Conservation (phyloP, 177 flowering plant genomes). For the Tripterygium wilfordii region DNA sequence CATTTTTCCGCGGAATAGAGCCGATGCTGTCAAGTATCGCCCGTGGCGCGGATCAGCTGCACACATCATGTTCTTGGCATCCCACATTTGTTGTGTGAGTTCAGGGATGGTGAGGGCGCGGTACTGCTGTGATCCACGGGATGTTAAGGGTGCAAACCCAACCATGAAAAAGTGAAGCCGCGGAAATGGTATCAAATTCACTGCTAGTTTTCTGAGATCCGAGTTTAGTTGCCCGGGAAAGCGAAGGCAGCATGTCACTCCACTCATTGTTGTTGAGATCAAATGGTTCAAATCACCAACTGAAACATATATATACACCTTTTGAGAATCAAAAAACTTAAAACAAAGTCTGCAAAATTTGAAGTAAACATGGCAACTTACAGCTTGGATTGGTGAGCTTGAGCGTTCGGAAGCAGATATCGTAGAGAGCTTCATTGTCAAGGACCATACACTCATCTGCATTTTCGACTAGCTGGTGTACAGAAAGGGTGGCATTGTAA, state of each 20-base stretch:
- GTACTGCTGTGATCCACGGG: conserved; percentile 58
- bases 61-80: conserved; percentile 62
- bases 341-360: too few species aligned
- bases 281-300: conserved; percentile 51
- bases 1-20: conserved; percentile 67
- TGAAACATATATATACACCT: conserved; percentile 10
- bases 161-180: conserved; percentile 75
- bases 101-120: conserved; percentile 58
- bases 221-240: conserved; percentile 72
- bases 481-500: conserved; percentile 58
- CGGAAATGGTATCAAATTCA: conserved; percentile 64
- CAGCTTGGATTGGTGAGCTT: conserved; percentile 56
- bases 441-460: conserved; percentile 74
- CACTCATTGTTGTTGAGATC: conserved; percentile 65
- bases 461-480: conserved; percentile 71
- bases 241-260: conserved; percentile 61
- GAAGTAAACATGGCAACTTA: too few species aligned
- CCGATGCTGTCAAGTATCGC: conserved; percentile 62
- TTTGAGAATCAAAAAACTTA: too few species aligned
- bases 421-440: conserved; percentile 67
- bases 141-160: conserved; percentile 56
- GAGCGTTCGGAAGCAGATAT: conserved; percentile 51
- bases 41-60: conserved; percentile 65
- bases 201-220: conserved; percentile 63
- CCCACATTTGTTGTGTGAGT: conserved; percentile 61